phyloP scores from a whole-genome alignment of 768 basidiomycete species.

The Kwoniella shandongensis region DNA sequence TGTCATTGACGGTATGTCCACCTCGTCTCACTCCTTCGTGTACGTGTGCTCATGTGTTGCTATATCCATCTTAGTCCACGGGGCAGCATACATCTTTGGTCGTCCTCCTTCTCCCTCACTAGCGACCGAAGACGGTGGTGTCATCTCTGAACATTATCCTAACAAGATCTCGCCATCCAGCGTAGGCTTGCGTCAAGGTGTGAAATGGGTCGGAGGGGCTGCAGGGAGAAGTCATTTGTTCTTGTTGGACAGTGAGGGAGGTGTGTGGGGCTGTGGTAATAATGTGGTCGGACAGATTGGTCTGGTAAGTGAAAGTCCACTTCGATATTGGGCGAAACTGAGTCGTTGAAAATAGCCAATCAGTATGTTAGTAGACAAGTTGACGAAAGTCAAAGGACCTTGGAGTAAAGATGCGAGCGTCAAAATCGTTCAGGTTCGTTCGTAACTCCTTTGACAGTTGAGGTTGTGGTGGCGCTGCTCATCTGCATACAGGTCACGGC shows the following conservation, averaged over 20 bases:
- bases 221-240: slow-evolving; percentile 80
- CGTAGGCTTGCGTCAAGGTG: slow-evolving; percentile 60
- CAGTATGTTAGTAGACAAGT: slow-evolving; percentile 27
- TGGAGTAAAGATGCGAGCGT: slow-evolving; percentile 38
- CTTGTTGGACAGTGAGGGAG: slow-evolving; percentile 76
- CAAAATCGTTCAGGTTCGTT: slow-evolving; percentile 46
- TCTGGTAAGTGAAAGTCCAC: slow-evolving; percentile 61
- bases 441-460: not conserved
- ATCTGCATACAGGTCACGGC: slow-evolving; percentile 63
- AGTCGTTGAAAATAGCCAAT: slow-evolving; percentile 2
- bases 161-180: slow-evolving; percentile 63
- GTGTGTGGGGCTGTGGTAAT: slow-evolving; percentile 77
- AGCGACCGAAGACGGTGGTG: slow-evolving; percentile 58
- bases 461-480: slow-evolving; percentile 7
- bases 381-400: slow-evolving; percentile 41
- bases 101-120: slow-evolving; percentile 71
- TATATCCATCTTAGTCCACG: slow-evolving; percentile 53
- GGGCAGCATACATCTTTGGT: slow-evolving; percentile 86
- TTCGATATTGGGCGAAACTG: not conserved
- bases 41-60: not conserved
- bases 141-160: slow-evolving; percentile 73
- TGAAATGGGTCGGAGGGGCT: slow-evolving; percentile 72
- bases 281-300: slow-evolving; percentile 65
- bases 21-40: not conserved
- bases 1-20: slow-evolving; percentile 43